Base-by-base conservation (phyloP, 2,329 filamentous ascomycete species). In the Acephala macrosclerotiorum region DNA sequence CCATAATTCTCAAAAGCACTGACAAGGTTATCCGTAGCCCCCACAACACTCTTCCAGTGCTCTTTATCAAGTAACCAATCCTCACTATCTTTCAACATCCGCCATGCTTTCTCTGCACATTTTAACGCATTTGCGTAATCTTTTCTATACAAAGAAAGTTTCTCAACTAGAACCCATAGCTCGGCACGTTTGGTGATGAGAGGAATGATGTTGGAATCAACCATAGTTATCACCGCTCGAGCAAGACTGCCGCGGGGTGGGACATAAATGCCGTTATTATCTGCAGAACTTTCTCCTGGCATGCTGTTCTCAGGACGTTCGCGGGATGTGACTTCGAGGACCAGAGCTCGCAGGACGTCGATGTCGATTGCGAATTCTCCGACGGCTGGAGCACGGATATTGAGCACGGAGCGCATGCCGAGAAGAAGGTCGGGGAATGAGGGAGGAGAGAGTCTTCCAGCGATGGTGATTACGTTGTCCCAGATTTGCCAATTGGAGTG, bases 401-500 rank as follows among this genome's bases (percentile, higher is more conserved):
- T 88, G 61, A 97, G 87, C 60, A 98, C 84, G 67, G 90, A 88
- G 47, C 85, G 87, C 66, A 96, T 85, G 0, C 93, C 93, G 4
- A 90, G 83, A 36, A 97, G 81, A 59, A 97, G 87, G 68, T 97
- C 93, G 0, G 83, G 78, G 75, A 93, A 89, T 0, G 91, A 88
- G 0, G 92, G 90, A 1, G 95, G 94, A 0, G 84, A 85, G 33
- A 96, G 86, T 1, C 93, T 91, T 0, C 92, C 88, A 0, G 92
- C 91, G 25, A 98, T 89, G 0, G 94, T 96, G 64, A 99, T 87
- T 18, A 98, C 91, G 74, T 99, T 99, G 76, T 97, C 93, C 95
- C 95, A 98, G 77, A 99, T 97, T 72, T 93, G 89, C 85, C 91
- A 92, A 80, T 95, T 95, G 72, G 94, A 90, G 77, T 93, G 87